Evolutionary conservation across 106 monocot species (phyloP).

Genomic region (Acanthochlamys bracteata): DNA sequence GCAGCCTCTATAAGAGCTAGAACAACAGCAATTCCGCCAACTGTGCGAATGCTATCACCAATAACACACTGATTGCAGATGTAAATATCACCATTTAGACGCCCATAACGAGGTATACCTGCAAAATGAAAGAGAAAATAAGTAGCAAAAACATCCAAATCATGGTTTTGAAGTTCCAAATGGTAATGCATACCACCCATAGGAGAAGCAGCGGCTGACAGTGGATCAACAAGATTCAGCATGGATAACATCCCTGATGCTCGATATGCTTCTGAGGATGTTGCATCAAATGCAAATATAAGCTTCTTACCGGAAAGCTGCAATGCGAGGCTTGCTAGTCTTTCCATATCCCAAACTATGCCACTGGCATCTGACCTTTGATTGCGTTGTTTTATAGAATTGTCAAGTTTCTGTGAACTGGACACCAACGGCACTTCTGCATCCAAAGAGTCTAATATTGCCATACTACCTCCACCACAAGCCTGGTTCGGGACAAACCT

Average conservation of each 20-base stretch:
- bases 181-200: constrained; percentile 65
- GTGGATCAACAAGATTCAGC: constrained; percentile 95
- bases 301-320: constrained; percentile 94
- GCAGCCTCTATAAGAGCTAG: constrained; percentile 89
- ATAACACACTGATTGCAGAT: constrained; percentile 72
- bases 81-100: constrained; percentile 81
- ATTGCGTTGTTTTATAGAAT: constrained; percentile 49
- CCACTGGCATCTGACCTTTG: constrained; percentile 69
- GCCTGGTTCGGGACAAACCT: constrained; percentile 92
- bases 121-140: constrained; percentile 14
- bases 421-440: constrained; percentile 44
- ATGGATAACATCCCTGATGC: constrained; percentile 80
- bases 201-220: constrained; percentile 92
- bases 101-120: constrained; percentile 99
- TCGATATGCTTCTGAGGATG: constrained; percentile 70
- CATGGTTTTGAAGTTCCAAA: not conserved
- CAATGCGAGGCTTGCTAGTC: constrained; percentile 53
- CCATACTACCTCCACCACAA: constrained; percentile 96
- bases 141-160: not conserved
- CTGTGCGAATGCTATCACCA: constrained; percentile 79
- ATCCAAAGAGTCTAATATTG: constrained; percentile 91
- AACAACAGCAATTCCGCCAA: constrained; percentile 91
- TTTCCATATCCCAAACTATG: constrained; percentile 96
- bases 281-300: constrained; percentile 97
- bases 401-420: constrained; percentile 59